Percentiles rank a stretch among this genome's conserved stretches.
phyloP scores from a whole-genome alignment of 176 grass and related monocot genomes.

The Rhipidocladum racemiflorum region DNA sequence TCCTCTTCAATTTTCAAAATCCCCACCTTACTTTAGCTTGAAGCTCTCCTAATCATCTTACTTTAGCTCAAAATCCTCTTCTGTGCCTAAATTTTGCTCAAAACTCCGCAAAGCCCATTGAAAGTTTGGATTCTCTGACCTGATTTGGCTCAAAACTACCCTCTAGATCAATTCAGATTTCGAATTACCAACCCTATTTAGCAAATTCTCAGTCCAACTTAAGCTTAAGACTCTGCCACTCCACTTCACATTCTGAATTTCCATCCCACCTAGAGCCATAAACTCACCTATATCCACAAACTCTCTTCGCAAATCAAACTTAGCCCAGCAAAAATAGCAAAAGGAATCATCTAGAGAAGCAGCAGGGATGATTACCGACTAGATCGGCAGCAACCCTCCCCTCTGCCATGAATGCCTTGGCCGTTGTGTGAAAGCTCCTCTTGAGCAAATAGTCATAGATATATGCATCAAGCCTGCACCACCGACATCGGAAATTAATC shows the following conservation, averaged over 20 bases:
- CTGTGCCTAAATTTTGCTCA: not conserved
- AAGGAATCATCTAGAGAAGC: too few relatives aligned
- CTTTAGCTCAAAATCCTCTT: not conserved
- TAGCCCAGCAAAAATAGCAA: too few relatives aligned
- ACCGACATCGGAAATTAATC: constrained; percentile 24
- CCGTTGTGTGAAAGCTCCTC: constrained; percentile 84
- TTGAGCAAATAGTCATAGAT: constrained; percentile 94
- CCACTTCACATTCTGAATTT: too few relatives aligned
- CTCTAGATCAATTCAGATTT: not conserved
- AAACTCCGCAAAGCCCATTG: not conserved
- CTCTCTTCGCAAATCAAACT: too few relatives aligned
- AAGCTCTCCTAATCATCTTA: not conserved
- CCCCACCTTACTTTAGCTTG: not conserved
- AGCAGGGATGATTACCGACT: constrained; percentile 78
- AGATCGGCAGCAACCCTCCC: constrained; percentile 92
- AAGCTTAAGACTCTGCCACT: too few relatives aligned
- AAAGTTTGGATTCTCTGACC: not conserved
- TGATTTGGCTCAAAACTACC: not conserved
- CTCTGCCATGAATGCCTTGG: constrained; percentile 93
- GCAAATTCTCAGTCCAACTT: too few relatives aligned
- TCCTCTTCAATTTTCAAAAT: not conserved
- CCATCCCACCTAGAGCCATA: too few relatives aligned
- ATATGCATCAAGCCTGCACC: constrained; percentile 91
- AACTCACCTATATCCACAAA: too few relatives aligned
- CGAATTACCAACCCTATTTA: not conserved